Evolutionary conservation across 768 basidiomycete species (phyloP), one percentile per base, ranked within the genome.

Genomic region (Cystobasidium ongulense): DNA sequence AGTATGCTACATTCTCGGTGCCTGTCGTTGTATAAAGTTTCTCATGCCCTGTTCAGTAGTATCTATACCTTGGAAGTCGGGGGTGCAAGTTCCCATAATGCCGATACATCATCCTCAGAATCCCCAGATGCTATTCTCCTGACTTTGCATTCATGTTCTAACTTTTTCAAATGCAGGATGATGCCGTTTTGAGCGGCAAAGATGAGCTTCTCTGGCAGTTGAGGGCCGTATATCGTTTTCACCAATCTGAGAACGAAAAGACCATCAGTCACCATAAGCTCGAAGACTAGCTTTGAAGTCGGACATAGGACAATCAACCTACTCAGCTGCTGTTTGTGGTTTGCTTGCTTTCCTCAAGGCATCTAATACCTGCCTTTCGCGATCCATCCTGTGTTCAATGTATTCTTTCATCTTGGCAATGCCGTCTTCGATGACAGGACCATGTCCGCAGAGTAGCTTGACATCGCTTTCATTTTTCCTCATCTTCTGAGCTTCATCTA

Each of bases 361-460:
- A 13, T 75, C 68, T 4, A 96, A 61, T 39, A 97, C 87, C 82
- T 97, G 88, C 8, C 83, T 82, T 80, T 98, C 95, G 64, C 93
- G 84, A 75, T 90, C 86, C 70, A 88, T 83, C 10, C 94, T 86
- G 78, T 98, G 92, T 38, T 85, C 80, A 73, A 93, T 89, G 79
- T 97, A 96, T 59, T 82, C 85, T 59, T 82, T 79, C 77, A 97
- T 87, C 35, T 86, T 82, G 39, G 84, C 83, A 46, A 84, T 80
- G 5, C 89, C 90, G 17, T 90, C 83, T 5, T 80, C 74, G 1
- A 94, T 85, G 38, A 90, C 87, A 4, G 90, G 88, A 0, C 95
- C 95, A 75, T 98, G 95, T 0, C 87, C 92, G 0, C 94, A 93
- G 79, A 92, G 94, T n/a, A 97, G 83, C 18, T 77, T 76, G 15